Percentiles rank a stretch among this genome's conserved stretches.
phyloP scores from a whole-genome alignment of 1,139 yeast species.

The Komagataea norvegica region DNA sequence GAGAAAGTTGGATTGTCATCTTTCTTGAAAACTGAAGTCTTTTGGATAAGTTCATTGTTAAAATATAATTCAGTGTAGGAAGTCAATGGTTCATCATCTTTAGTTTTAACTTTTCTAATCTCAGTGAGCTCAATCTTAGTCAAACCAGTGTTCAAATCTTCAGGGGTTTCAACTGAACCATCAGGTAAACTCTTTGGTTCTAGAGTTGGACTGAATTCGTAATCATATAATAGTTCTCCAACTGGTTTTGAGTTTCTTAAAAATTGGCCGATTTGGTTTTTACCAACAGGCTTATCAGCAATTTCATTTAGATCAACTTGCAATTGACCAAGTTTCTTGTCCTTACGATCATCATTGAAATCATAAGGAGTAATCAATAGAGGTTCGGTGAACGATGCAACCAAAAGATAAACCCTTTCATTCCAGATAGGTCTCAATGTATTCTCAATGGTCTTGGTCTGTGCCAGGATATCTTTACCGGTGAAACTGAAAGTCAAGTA shows the following conservation, averaged over 20 bases:
- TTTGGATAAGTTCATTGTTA: conserved; percentile 53
- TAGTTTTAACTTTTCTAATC: conserved; percentile 30
- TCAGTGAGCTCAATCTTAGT: conserved; percentile 43
- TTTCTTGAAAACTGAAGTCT: conserved; percentile 56
- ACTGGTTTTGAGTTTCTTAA: conserved; percentile 77
- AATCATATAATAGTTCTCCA: conserved; percentile 67
- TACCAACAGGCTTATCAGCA: conserved; percentile 49
- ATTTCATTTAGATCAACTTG: conserved; percentile 71
- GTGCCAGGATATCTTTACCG: conserved; percentile 52
- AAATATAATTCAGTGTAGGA: conserved; percentile 68
- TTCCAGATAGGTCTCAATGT: conserved; percentile 78
- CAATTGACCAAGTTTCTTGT: conserved; percentile 72
- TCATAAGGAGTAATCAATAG: conserved; percentile 66
- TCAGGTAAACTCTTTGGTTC: conserved; percentile 74
- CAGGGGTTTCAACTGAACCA: conserved; percentile 83
- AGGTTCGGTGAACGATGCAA: conserved; percentile 76
- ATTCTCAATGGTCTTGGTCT: conserved; percentile 61
- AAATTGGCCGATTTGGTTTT: conserved; percentile 51
- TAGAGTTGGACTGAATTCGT: conserved; percentile 74
- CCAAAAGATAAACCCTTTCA: conserved; percentile 66
- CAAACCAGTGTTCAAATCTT: conserved; percentile 91
- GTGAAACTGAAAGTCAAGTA: conserved; percentile 70
- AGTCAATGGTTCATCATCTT: conserved; percentile 46
- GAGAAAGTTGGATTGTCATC: conserved; percentile 68
- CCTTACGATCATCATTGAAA: conserved; percentile 73